Evolutionary conservation across 352 stramenopile species (phyloP), one percentile per base, ranked within the genome.

Genomic region (Pythium rishiriense): DNA sequence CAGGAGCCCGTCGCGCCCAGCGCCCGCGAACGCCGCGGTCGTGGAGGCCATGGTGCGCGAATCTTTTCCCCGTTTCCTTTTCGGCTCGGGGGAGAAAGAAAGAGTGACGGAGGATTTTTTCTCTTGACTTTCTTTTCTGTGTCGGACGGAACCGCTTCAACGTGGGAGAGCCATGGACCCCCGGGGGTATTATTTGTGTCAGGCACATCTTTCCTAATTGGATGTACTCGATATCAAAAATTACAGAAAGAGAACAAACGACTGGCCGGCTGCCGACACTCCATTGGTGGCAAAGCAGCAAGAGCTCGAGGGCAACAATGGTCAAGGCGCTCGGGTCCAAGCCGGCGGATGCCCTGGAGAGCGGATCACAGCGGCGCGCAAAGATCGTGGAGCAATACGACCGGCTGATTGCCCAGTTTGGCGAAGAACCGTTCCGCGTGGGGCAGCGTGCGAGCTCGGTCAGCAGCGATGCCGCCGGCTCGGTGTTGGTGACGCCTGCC

Each of bases 371-470:
- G 19, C 31, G 53, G 35, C 58, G 65, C 58, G 52, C 51, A 41
- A 46, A 41, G 11, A 45, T 72, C 9, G 52, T 67, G 21, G 15
- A 68, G 31, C 47, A 66, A 37, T 94, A 89, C 52, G 85, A 91
- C 58, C 66, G 74, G 39, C 63, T 94, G 35, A 81, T 94, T 51
- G 61, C 68, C 0, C 71, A 72, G 25, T 68, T 94, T 28, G 78
- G 83, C 5, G 82, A 87, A 42, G 75, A 90, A n/a, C 74, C 71
- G 0, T 80, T 92, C 53, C 69, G 72, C 4, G 10, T 9, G 51
- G 58, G 15, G 73, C 54, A 11, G 75, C 70, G 41, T 61, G 74
- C 0, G 60, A 79, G 46, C 29, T 62, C 70, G 1, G 81, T 90
- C 28, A 78, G 84, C 19, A 54, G 75, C n/a, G 62, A 72, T 2